Evolutionary conservation across 306 rosid genomes (phyloP).

Genomic region (Medicago ruthenica): DNA sequence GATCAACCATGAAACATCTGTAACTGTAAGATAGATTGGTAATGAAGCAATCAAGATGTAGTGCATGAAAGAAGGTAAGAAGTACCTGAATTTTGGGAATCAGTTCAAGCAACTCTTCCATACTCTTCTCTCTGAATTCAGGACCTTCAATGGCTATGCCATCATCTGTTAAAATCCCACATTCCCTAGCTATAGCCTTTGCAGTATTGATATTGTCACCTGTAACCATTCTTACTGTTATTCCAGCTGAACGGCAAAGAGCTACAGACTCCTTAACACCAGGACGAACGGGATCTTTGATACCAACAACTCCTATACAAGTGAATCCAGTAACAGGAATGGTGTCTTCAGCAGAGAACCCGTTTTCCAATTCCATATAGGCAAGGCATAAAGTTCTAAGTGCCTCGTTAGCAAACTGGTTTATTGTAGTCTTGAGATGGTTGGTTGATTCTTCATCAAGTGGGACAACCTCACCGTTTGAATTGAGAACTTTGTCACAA

Average conservation of each 20-base stretch:
- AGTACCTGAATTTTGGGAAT: slow-evolving; percentile 95
- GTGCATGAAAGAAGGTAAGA: slow-evolving; percentile 26
- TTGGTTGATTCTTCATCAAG: slow-evolving; percentile 71
- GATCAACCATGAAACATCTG: slow-evolving; percentile 23
- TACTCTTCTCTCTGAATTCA: slow-evolving; percentile 80
- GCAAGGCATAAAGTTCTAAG: slow-evolving; percentile 96
- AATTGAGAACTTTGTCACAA: slow-evolving; percentile 83
- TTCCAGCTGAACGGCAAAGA: slow-evolving; percentile 89
- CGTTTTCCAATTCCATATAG: slow-evolving; percentile 72
- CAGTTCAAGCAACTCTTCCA: slow-evolving; percentile 68
- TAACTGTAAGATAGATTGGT: neutral
- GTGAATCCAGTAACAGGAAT: slow-evolving; percentile 88
- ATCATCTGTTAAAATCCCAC: slow-evolving; percentile 95
- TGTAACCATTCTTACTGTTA: slow-evolving; percentile 93
- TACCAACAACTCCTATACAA: slow-evolving; percentile 89
- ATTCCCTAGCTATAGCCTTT: slow-evolving; percentile 96
- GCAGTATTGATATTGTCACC: slow-evolving; percentile 96
- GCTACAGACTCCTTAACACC: slow-evolving; percentile 98
- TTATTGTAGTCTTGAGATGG: slow-evolving; percentile 64
- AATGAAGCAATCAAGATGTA: slow-evolving; percentile 20
- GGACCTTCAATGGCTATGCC: slow-evolving; percentile 99
- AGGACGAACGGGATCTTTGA: slow-evolving; percentile 97
- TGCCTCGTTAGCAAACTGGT: slow-evolving; percentile 87
- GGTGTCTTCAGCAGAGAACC: slow-evolving; percentile 63
- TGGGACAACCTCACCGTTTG: slow-evolving; percentile 78